Conservation (phyloP, 2,329 filamentous ascomycete genomes). For the Neopestalotiopsis sp. region DNA sequence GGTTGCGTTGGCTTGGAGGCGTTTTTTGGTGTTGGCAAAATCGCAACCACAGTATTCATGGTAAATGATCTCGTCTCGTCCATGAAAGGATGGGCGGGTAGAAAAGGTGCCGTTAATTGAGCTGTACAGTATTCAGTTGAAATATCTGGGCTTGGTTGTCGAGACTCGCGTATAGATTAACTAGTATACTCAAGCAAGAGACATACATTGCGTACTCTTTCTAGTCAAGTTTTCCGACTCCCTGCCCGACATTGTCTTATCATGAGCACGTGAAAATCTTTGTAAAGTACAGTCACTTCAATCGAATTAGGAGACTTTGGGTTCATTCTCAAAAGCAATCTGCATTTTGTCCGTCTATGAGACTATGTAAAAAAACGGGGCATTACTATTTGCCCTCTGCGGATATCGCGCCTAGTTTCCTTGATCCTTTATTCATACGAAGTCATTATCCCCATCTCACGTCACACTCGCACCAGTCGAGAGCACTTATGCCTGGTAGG, state of each 20-base stretch:
- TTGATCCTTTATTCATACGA: conserved; percentile 9
- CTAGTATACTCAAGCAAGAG: neutral
- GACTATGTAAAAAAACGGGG: conserved; percentile 12
- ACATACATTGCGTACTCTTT: neutral
- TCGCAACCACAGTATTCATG: neutral
- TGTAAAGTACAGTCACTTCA: no score
- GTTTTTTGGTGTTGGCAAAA: conserved; percentile 1
- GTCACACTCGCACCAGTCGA: conserved; percentile 5
- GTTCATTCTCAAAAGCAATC: conserved; percentile 10
- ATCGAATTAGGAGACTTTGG: neutral
- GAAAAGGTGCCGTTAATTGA: neutral
- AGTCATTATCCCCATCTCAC: conserved; percentile 15
- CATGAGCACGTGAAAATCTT: no score
- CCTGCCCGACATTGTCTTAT: no score
- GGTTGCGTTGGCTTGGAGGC: neutral
- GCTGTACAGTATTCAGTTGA: neutral
- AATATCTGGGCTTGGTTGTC: neutral
- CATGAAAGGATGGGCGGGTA: neutral
- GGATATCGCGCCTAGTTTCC: conserved; percentile 4
- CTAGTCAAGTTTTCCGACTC: neutral
- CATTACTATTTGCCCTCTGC: neutral
- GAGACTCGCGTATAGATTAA: neutral
- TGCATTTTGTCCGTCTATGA: conserved; percentile 17
- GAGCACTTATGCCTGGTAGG: conserved; percentile 83
- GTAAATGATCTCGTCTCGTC: neutral